Base-by-base conservation (phyloP, 129 eudicot species). In the Kitagawia praeruptora region DNA sequence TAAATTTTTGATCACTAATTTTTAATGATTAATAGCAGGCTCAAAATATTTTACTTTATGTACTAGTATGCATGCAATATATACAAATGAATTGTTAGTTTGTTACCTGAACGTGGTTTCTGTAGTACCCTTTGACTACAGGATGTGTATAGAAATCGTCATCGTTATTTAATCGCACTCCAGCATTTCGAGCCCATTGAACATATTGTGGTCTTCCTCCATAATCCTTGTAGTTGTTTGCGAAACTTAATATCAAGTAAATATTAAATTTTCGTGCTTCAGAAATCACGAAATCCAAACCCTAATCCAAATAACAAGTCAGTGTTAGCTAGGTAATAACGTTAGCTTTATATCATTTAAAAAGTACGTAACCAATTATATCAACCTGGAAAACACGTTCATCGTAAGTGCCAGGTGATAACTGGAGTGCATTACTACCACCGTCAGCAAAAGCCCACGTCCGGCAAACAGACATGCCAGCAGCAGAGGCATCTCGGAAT, bases 401-500 rank as follows among this genome's bases (percentile, higher is more conserved):
- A 61, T 91, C 88, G 0, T 94, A 94, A 13, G 76, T 80, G 45
- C 97, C 98, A 4, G 92, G 98, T 28, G 98, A 90, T 41, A 86
- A 74, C 73, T 94, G 97, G 8, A 94, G 89, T 5, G 98, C 89
- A 9, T 86, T 82, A 61, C 81, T 85, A 38, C 92, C 91, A 12
- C 93, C 97, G 69, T 94, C 98, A 0, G 87, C 87, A 18, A 94
- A 91, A 45, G 97, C 98, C 98, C 98, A 94, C 5, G 97, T 90
- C 19, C 98, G 80, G 78, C 96, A 90, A 21, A 94, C 96, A 2
- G 92, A 85, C 42, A 94, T 93, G 16, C 96, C 96, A 21, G 93
- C 89, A 18, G 80, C 83, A 0, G 93, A 82, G 7, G 98, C 98
- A 2, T 94, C 90, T 64, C 81, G 86, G 27, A 94, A 74, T 0